Evolutionary conservation across 495 filamentous ascomycete genomes (phyloP), one percentile per base, ranked within the genome.

Genomic region (Hypoxylon fuscum): DNA sequence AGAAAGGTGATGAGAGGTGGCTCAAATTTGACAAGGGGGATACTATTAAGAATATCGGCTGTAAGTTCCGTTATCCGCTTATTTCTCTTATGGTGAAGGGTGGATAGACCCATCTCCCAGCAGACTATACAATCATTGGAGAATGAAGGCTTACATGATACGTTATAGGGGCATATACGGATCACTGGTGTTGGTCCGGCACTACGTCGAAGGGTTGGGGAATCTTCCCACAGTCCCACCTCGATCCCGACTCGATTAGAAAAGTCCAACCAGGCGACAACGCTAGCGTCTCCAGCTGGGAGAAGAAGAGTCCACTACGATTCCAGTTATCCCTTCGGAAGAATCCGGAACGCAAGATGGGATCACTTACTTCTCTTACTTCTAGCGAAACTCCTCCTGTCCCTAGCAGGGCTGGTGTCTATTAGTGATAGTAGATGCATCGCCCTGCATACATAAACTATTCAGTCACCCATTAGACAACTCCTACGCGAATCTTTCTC

Each of bases 141-240:
- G 3, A 38, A 15, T 38, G 1, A 15, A 27, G 34, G 32, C 53
- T 58, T n/a, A 50, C 27, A 18, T n/a, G 12, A 17, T 14, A 14
- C 12, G 20, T 43, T 18, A 2, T 37, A 78, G 76, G 68, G 61
- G 58, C 62, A 1, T 68, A 73, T 32, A 49, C 46, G 7, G 74
- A 81, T 29, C 76, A 80, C 34, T 83, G 80, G 80, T 81, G 79
- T 62, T 82, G 78, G 78, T 74, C 77, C 0, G 80, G 80, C 18
- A 71, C 69, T 4, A 80, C 74, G 14, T 46, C 65, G 8, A 80
- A 77, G 59, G 76, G 76, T 20, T 78, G 68, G 72, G 80, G 80
- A 3, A 42, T 81, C 11, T 82, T 81, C 62, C 81, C 79, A n/a
- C 57, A 73, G 47, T 72, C 70, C 15, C 72, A 73, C 43, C 63